These are phyloP conservation scores for Coemansia sp. DNA, from an alignment of 192 early-diverging fungal genomes.

Conservation along the genomic window DNA sequence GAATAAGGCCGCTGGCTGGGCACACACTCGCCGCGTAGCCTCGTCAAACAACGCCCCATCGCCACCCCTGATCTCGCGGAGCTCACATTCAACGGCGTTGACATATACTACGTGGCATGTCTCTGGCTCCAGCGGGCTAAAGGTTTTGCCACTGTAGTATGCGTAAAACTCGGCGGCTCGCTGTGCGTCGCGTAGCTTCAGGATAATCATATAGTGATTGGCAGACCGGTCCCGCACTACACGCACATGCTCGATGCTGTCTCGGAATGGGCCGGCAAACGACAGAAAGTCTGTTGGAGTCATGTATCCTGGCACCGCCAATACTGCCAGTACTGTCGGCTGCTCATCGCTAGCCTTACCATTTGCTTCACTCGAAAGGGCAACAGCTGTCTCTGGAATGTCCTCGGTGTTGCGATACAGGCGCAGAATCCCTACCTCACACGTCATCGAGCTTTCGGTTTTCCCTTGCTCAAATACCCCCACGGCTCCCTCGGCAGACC, in stretches of 20 bases:
- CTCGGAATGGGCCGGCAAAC: slow-evolving; percentile 70
- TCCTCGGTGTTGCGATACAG: slow-evolving; percentile 21
- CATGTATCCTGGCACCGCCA: slow-evolving; percentile 89
- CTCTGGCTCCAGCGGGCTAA: slow-evolving; percentile 85
- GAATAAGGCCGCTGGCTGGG: slow-evolving; percentile 20
- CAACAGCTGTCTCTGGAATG: background rate
- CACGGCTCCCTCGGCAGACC: background rate
- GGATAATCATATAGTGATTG: slow-evolving; percentile 85
- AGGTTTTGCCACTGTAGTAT: slow-evolving; percentile 81
- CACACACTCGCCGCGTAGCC: background rate
- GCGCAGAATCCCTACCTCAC: slow-evolving; percentile 23
- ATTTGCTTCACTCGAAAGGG: background rate
- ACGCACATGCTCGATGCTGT: slow-evolving; percentile 75
- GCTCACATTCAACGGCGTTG: slow-evolving; percentile 66
- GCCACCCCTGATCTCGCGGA: slow-evolving; percentile 43
- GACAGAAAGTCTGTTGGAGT: slow-evolving; percentile 86
- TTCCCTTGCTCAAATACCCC: slow-evolving; percentile 13
- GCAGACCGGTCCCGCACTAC: slow-evolving; percentile 77
- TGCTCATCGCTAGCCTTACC: background rate
- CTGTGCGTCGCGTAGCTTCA: slow-evolving; percentile 68
- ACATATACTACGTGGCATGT: slow-evolving; percentile 83
- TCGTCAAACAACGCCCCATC: slow-evolving; percentile 5
- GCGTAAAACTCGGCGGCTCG: slow-evolving; percentile 68
- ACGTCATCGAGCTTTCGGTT: slow-evolving; percentile 6
- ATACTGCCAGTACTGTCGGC: slow-evolving; percentile 59